Evolutionary conservation across 805 yeast species (phyloP), one percentile per base, ranked within the genome.

Genomic region (Saccharomycopsis amapae): DNA sequence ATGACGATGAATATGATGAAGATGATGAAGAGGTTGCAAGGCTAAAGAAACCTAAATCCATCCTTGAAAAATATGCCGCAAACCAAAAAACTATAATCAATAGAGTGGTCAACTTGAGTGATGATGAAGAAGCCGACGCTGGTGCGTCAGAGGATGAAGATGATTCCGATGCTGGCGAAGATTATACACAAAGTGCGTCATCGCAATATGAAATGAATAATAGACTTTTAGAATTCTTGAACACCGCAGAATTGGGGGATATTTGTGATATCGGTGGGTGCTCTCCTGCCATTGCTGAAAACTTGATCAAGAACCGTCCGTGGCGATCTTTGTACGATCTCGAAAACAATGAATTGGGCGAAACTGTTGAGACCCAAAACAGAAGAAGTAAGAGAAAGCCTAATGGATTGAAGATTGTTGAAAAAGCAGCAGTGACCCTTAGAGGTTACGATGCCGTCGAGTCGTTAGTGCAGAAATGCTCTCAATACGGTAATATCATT

Each of bases 381-480:
- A 53, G 59, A 33, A 60, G 56, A 45, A 63, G 60, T 46, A 67
- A 65, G 38, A 69, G 63, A 46, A 78, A 76, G 59, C 69, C 81
- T 4, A 75, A 77, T 38, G 96, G 96, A 9, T 82, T 82, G 55
- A 75, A 77, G 57, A 71, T 86, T 40, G 74, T 87, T 19, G 90
- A 82, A 53, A 81, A 76, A 33, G 75, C 89, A 3, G 75, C 75
- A 39, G 67, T 73, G 52, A 81, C 87, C 13, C 69, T 93, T 52
- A 77, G 79, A 56, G 97, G 97, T 4, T 93, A 93, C 61, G 81
- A 80, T 51, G 97, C 98, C 0, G 95, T 93, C 37, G 97, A 90
- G 56, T 82, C 94, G n/a, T 68, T 93, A 53, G 86, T 93, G 51
- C 78, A 78, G 49, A 76, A 79, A 54, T 93, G 99, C 66, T 78